Base-by-base conservation (phyloP, 345 rosid genomes). In the Cardamine occulta region DNA sequence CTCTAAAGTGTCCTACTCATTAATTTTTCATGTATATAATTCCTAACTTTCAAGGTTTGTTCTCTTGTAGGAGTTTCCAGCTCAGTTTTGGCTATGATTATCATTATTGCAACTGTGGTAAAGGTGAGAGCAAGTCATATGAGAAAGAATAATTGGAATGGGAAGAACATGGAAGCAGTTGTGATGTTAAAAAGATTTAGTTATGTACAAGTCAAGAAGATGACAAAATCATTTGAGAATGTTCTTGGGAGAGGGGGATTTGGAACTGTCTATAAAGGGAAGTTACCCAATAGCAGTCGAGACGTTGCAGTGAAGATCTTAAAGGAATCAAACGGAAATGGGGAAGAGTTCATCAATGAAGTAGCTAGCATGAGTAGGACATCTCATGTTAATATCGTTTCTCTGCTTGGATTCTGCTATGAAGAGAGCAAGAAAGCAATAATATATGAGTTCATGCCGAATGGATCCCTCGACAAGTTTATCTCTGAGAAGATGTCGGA, bases 361-460 rank as follows among this genome's bases (percentile, higher is more conserved):
- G 61, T 72, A 17, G 68, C 76, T 62, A 72, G 76, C 62, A 72
- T 72, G 76, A 72, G 76, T 51, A 81, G 80, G 48, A 86, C 88
- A 51, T 83, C 86, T 11, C 89, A 86, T 67, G 81, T 86, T 9
- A 85, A 86, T 52, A 55, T 86, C 4, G 88, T 85, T 2, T 5
- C 67, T 40, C 52, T 85, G 2, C 67, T 85, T 12, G 88, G 88
- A 4, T 86, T 81, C 19, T 86, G 90, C 69, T 83, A 78, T 15
- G 74, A 79, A 47, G 74, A 65, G 40, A 75, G n/a, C 9, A 82
- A 74, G 63, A 70, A 80, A 57, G 88, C 85, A 35, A 57, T 72
- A 62, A 62, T 72, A 72, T 72, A 72, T 15, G 68, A 72, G 53
- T 72, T 37, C 52, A 72, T 72, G 81, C 68, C 85, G 0, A 83